Base-by-base conservation (phyloP, 495 filamentous ascomycete species). In the Podospora fimiseda region DNA sequence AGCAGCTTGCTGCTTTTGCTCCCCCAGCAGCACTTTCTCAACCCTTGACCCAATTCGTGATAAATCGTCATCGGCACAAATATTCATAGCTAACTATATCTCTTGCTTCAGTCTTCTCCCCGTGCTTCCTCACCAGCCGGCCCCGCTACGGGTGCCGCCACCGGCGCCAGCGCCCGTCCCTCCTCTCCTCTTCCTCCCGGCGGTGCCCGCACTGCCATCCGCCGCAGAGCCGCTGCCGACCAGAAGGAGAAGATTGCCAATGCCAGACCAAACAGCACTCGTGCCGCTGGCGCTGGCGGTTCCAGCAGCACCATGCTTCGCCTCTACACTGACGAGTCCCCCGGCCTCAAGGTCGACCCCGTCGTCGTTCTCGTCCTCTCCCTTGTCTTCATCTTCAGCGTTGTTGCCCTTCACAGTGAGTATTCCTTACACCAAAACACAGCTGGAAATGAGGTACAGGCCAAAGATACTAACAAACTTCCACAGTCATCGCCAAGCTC, bases 251-350 rank as follows among this genome's bases (percentile, higher is more conserved):
- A 90, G 71, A 80, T 89, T 51, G 90, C 90, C 57, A 98, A 95
- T 84, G 84, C 79, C 45, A 75, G 93, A 46, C 93, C 93, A 22
- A 86, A 83, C 68, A 92, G 88, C 68, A 98, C 93, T 50, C 80
- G 94, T 56, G 84, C 92, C 27, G 93, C 93, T 14, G 93, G 94
- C 56, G 93, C 94, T 9, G 93, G 93, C 54, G 93, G 93, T 52
- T 96, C 90, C 60, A 93, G 86, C 68, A 93, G 89, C 69, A 98
- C 93, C 42, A 98, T 98, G 93, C 81, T 98, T 70, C 89, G 92
- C 84, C 86, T 98, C n/a, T 98, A 98, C 80, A 98, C 93, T 37
- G 93, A 98, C 65, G 93, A 98, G 79, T 89, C 84, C 57, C 92
- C 94, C 52, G 93, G 93, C 54, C 73, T 98, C 57, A 92, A 95